Evolutionary conservation across 495 filamentous ascomycete species (phyloP).

Genomic region (Letharia lupina): DNA sequence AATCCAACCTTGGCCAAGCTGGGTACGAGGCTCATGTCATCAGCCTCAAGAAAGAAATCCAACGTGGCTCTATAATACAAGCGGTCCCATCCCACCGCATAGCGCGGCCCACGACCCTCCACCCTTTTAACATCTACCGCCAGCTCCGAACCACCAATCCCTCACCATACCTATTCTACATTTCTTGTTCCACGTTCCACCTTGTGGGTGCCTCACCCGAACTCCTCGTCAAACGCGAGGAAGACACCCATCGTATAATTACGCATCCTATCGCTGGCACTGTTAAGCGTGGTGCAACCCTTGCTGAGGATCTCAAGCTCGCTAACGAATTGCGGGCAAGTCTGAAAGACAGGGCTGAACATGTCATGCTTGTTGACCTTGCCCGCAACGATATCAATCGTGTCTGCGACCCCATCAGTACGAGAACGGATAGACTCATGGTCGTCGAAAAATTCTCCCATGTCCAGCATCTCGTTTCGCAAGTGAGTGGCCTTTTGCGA

Average conservation of each 20-base stretch:
- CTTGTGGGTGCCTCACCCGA: slow-evolving; percentile 93
- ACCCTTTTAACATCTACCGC: slow-evolving; percentile 98
- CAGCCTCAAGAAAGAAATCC: slow-evolving; percentile 76
- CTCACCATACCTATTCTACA: slow-evolving; percentile 93
- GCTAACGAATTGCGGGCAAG: slow-evolving; percentile 69
- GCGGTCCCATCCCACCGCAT: slow-evolving; percentile 91
- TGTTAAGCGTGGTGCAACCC: slow-evolving; percentile 72
- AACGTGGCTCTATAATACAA: slow-evolving; percentile 90
- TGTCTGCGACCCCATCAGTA: slow-evolving; percentile 83
- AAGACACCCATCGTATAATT: slow-evolving; percentile 65
- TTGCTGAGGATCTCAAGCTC: slow-evolving; percentile 70
- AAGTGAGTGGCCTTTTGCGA: slow-evolving; percentile 82
- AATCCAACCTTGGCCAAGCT: slow-evolving; percentile 82
- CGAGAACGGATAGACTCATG: slow-evolving; percentile 87
- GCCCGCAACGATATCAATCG: slow-evolving; percentile 95
- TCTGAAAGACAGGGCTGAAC: slow-evolving; percentile 91
- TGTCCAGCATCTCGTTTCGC: slow-evolving; percentile 92
- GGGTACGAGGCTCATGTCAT: slow-evolving; percentile 86
- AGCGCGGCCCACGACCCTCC: slow-evolving; percentile 76
- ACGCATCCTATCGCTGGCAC: slow-evolving; percentile 97
- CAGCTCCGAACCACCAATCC: slow-evolving; percentile 93
- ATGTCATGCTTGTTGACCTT: slow-evolving; percentile 98
- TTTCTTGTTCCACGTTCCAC: slow-evolving; percentile 80
- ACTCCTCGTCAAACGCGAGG: slow-evolving; percentile 80
- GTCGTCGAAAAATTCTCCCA: slow-evolving; percentile 92